phyloP scores from a whole-genome alignment of 169 alveolate species.

The Plasmodium ovale region DNA sequence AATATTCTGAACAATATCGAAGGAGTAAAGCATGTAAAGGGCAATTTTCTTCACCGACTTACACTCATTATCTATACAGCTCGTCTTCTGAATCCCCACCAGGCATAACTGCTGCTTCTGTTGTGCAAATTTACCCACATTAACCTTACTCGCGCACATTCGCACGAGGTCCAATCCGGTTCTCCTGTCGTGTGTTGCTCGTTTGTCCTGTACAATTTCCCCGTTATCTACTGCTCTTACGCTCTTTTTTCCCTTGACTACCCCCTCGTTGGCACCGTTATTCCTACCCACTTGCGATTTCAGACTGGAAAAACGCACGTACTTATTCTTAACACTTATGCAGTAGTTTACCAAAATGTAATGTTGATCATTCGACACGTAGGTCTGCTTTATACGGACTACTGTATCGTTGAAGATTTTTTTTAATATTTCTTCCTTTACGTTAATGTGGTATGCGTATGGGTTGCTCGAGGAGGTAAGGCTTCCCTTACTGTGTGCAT shows the following conservation, averaged over 20 bases:
- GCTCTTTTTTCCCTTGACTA: neutral
- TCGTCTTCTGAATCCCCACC: constrained; percentile 44
- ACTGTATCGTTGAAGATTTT: constrained; percentile 33
- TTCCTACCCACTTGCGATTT: neutral
- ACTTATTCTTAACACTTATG: constrained; percentile 27
- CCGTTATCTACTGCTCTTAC: neutral
- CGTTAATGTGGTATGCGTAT: neutral
- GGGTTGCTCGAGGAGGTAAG: neutral
- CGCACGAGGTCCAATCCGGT: constrained; percentile 2
- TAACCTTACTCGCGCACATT: constrained; percentile 21
- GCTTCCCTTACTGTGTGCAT: neutral
- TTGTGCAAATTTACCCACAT: neutral
- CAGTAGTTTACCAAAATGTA: constrained; percentile 48
- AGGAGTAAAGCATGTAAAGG: constrained; percentile 16
- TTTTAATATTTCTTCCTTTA: constrained; percentile 37
- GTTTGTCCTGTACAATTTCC: neutral
- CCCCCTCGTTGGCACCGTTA: neutral
- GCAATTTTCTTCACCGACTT: constrained; percentile 19
- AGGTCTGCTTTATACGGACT: constrained; percentile 53
- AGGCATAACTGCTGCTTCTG: constrained; percentile 17
- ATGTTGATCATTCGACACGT: constrained; percentile 43
- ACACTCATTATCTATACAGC: constrained; percentile 21
- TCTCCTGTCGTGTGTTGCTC: neutral
- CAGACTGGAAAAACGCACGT: constrained; percentile 39
- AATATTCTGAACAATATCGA: constrained; percentile 20